Evolutionary conservation across 2,329 filamentous ascomycete genomes (phyloP).

Genomic region (Apiospora kogelbergensis): DNA sequence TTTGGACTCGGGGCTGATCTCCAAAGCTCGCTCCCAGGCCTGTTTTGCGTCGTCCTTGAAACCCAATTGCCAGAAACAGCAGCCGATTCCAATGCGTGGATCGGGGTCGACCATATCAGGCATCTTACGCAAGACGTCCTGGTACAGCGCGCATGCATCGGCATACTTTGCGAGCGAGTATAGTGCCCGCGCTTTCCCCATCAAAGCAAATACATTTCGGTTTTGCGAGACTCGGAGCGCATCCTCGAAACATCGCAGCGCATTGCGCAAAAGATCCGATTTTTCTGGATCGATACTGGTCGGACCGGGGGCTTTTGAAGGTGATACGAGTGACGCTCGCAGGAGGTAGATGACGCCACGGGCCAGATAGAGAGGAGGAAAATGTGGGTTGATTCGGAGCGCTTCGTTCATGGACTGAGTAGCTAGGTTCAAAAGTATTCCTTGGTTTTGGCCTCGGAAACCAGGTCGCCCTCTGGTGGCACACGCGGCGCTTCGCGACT

Average conservation of each 20-base stretch:
- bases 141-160: slow-evolving; percentile 81
- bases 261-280: slow-evolving; percentile 78
- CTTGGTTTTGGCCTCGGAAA: slow-evolving; percentile 81
- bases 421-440: slow-evolving; percentile 87
- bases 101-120: slow-evolving; percentile 90
- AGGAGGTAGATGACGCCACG: slow-evolving; percentile 87
- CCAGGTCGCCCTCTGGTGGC: slow-evolving; percentile 59
- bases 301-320: slow-evolving; percentile 64
- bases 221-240: slow-evolving; percentile 80
- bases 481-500: slow-evolving; percentile 74
- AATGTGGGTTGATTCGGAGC: slow-evolving; percentile 88
- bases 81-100: slow-evolving; percentile 92
- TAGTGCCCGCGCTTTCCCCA: slow-evolving; percentile 84
- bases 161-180: slow-evolving; percentile 85
- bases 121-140: slow-evolving; percentile 82
- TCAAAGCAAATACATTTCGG: slow-evolving; percentile 86
- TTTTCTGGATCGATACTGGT: slow-evolving; percentile 69
- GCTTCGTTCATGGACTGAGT: slow-evolving; percentile 92
- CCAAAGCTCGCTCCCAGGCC: slow-evolving; percentile 86
- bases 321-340: slow-evolving; percentile 79
- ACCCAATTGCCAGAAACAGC: slow-evolving; percentile 95
- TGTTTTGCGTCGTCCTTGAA: slow-evolving; percentile 89
- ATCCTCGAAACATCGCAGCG: slow-evolving; percentile 93
- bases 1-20: slow-evolving; percentile 81
- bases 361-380: slow-evolving; percentile 86